phyloP scores from a whole-genome alignment of 495 filamentous ascomycete species.

The Lasiosphaeria miniovina region DNA sequence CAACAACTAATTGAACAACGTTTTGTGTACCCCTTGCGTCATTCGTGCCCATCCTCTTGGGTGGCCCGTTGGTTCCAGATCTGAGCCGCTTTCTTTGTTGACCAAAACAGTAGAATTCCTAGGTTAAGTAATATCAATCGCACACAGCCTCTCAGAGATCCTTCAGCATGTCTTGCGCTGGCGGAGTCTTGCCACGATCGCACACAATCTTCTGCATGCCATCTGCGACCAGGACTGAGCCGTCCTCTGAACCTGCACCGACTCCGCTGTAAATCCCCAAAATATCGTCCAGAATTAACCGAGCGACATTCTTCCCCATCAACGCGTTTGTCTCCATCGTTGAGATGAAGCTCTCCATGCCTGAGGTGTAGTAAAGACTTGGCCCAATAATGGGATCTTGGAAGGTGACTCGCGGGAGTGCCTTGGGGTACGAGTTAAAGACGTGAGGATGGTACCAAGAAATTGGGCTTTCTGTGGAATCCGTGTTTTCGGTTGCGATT shows the following conservation, averaged over 20 bases:
- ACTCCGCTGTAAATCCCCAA: conserved; percentile 9
- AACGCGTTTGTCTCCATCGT: conserved; percentile 97
- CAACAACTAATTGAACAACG: too few relatives aligned
- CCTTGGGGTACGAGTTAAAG: conserved; percentile 84
- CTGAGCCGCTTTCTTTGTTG: too few relatives aligned
- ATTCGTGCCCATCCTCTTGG: too few relatives aligned
- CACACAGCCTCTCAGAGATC: conserved; percentile 3
- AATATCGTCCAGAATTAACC: conserved; percentile 63
- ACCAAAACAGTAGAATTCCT: too few relatives aligned
- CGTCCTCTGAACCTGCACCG: background rate
- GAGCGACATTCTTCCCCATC: conserved; percentile 94
- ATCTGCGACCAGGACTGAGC: background rate
- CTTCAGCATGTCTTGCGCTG: background rate
- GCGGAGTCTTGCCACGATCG: conserved; percentile 13
- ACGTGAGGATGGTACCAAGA: conserved; percentile 69
- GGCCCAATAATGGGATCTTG: conserved; percentile 70
- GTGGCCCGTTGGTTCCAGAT: too few relatives aligned
- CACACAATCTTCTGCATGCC: conserved; percentile 9
- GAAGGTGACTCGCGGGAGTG: conserved; percentile 80
- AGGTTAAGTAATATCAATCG: too few relatives aligned
- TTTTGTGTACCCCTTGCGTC: too few relatives aligned
- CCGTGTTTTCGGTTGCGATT: conserved; percentile 1
- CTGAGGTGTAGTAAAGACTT: conserved; percentile 83
- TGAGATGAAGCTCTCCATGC: conserved; percentile 91
- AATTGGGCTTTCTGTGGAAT: conserved; percentile 45